A percentile compares a stretch with the other conserved stretches of the same genome.
Conservation (phyloP, 352 stramenopile genomes). For the Thraustotheca clavata region DNA sequence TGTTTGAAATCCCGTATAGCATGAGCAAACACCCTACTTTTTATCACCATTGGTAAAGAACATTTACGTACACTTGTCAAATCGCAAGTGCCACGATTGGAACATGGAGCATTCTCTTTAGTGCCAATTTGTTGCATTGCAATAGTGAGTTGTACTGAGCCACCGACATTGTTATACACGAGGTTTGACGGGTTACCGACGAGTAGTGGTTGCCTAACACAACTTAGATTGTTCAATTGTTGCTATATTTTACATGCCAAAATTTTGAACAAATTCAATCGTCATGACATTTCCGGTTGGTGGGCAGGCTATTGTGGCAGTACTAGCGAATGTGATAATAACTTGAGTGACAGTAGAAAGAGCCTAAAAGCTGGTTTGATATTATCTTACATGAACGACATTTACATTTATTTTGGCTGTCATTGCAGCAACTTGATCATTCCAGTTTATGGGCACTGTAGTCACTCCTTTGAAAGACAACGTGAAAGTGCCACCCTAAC, state of each 20-base stretch:
- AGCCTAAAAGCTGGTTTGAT: conserved; percentile 24
- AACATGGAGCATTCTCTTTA: conserved; percentile 85
- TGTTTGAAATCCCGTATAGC: conserved; percentile 74
- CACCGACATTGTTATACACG: conserved; percentile 46
- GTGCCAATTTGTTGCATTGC: conserved; percentile 65
- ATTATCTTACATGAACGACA: not conserved
- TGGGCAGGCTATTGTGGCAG: conserved; percentile 47
- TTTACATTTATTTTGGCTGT: conserved; percentile 57
- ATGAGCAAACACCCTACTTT: conserved; percentile 63
- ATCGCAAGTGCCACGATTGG: conserved; percentile 63
- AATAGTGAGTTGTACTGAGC: conserved; percentile 34
- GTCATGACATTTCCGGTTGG: conserved; percentile 60
- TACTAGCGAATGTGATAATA: conserved; percentile 49
- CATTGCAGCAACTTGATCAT: conserved; percentile 49
- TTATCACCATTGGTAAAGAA: not conserved
- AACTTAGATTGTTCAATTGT: not conserved
- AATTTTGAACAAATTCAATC: conserved; percentile 74
- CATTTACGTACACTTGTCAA: conserved; percentile 28
- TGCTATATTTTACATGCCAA: conserved; percentile 33
- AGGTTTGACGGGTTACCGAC: conserved; percentile 59
- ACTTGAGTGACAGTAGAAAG: conserved; percentile 46
- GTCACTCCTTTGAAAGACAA: conserved; percentile 54
- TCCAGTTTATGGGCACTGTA: conserved; percentile 52
- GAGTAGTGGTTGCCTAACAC: conserved; percentile 46
- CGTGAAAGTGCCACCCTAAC: conserved; percentile 56